A percentile compares a stretch with the other conserved stretches of the same genome.
phyloP scores from a whole-genome alignment of 441 rosid genomes.

The Hura crepitans region DNA sequence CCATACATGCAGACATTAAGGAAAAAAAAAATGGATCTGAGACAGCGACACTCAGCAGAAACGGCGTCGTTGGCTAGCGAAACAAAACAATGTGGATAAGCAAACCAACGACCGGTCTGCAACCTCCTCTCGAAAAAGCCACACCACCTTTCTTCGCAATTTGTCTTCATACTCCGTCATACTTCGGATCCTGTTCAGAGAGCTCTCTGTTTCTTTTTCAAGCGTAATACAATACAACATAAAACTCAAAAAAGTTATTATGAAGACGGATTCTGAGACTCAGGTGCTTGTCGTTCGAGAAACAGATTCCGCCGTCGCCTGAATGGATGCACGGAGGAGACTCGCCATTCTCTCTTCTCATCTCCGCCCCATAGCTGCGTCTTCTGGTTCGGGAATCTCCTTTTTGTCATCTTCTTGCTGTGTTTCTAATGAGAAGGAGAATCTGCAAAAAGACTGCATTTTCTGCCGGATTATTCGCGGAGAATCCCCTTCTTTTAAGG shows the following conservation, averaged over 20 bases:
- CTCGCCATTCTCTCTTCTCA: constrained; percentile 64
- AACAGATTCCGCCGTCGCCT: constrained; percentile 12
- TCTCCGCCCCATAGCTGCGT: constrained; percentile 32
- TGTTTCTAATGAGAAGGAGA: constrained; percentile 15
- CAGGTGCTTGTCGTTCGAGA: neutral
- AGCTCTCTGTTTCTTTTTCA: too few relatives aligned
- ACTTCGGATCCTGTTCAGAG: neutral
- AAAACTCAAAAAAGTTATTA: neutral
- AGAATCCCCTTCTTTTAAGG: constrained; percentile 70
- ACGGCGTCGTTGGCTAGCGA: neutral
- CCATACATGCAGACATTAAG: too few relatives aligned
- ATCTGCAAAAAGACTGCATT: constrained; percentile 47
- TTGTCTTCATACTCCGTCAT: neutral
- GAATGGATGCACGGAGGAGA: constrained; percentile 60
- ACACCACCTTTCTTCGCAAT: neutral
- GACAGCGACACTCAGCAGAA: too few relatives aligned
- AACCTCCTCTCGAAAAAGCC: neutral
- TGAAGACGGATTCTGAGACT: constrained; percentile 15
- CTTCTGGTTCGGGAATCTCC: neutral
- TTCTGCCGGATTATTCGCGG: constrained; percentile 77
- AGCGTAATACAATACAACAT: too few relatives aligned
- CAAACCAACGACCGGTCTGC: constrained; percentile 9
- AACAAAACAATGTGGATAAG: constrained; percentile 23
- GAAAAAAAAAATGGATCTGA: too few relatives aligned
- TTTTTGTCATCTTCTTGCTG: neutral